Conservation (phyloP, 2,329 filamentous ascomycete species). For the Escovopsis sp. region DNA sequence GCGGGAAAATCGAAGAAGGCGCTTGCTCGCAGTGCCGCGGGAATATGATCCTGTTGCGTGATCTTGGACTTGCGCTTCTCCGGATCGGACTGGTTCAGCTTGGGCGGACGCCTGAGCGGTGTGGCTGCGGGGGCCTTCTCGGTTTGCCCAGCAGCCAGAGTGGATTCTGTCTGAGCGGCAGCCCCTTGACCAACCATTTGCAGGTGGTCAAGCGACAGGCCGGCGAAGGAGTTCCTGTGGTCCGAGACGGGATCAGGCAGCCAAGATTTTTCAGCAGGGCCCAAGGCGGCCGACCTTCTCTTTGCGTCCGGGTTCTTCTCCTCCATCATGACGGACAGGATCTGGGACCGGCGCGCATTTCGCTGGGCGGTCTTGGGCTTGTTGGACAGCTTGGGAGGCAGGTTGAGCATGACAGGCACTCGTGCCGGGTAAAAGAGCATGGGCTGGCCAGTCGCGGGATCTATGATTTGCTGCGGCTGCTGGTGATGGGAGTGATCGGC, state of each 20-base stretch:
- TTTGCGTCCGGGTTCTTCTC: slow-evolving; percentile 7
- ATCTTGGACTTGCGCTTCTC: slow-evolving; percentile 21
- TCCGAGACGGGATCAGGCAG: slow-evolving; percentile 31
- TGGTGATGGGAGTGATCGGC: neutral
- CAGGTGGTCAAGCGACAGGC: slow-evolving; percentile 14
- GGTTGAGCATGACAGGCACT: slow-evolving; percentile 82
- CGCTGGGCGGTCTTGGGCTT: slow-evolving; percentile 48
- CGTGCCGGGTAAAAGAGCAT: slow-evolving; percentile 96
- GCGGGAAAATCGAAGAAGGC: slow-evolving; percentile 71
- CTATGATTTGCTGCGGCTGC: slow-evolving; percentile 43
- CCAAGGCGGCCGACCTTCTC: slow-evolving; percentile 7
- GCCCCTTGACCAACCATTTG: slow-evolving; percentile 6
- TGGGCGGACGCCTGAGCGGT: slow-evolving; percentile 19
- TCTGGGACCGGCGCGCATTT: slow-evolving; percentile 58
- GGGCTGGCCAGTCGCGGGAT: slow-evolving; percentile 52
- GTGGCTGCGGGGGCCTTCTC: slow-evolving; percentile 9
- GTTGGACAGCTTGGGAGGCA: slow-evolving; percentile 76
- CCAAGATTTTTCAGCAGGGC: slow-evolving; percentile 21
- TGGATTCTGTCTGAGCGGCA: slow-evolving; percentile 1
- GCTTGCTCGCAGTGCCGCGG: slow-evolving; percentile 78
- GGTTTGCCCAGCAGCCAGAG: slow-evolving; percentile 5
- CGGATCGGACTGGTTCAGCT: slow-evolving; percentile 16
- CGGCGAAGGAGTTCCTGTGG: slow-evolving; percentile 21
- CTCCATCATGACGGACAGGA: slow-evolving; percentile 46
- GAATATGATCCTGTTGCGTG: slow-evolving; percentile 32